Base-by-base conservation (phyloP, 306 rosid species). In the Vigna unguiculata region DNA sequence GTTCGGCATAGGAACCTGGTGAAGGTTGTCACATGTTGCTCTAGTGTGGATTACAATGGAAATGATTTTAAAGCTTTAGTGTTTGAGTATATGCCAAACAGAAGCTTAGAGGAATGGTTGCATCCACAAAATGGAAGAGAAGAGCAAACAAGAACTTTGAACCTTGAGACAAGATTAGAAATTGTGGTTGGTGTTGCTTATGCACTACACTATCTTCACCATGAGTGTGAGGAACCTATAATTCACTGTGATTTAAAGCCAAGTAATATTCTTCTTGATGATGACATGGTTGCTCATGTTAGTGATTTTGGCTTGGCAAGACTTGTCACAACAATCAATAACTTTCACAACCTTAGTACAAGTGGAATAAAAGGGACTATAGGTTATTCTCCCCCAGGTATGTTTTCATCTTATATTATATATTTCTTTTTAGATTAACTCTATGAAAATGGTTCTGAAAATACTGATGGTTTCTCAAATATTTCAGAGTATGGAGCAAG, bases 341-440 rank as follows among this genome's bases (percentile, higher is more conserved):
- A 52, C 36, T 16, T 43, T 7, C 34, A 61, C 1, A 63, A 17
- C 21, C 61, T 41, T 28, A 74, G 53, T 41, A 64, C 75, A 6
- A 57, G 22, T 46, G 81, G 49, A 61, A 60, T 74, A 17, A 60
- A 60, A 7, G 79, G 79, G 1, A 60, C 79, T 1, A 17, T 74
- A 43, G 87, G 79, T 63, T 79, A 79, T 21, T 45, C 72, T 62
- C 75, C 84, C 36, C 87, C 84, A 71, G 72, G 83, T 62, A 79
- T 20, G 17, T 1, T 6, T 14, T 9, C 22, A 61, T 61, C 5
- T 11, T 20, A 9, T 51, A 1, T 25, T 25, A 25, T 53, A 53
- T 19, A 20, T 9, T 9, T 53, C 13, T 14, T 3, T 20, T 9
- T 20, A 9, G 28, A 53, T 53, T 1, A 0, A 53, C 2, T 5